Conservation (phyloP, 169 alveolate genomes). For the Plasmodium sp. region DNA sequence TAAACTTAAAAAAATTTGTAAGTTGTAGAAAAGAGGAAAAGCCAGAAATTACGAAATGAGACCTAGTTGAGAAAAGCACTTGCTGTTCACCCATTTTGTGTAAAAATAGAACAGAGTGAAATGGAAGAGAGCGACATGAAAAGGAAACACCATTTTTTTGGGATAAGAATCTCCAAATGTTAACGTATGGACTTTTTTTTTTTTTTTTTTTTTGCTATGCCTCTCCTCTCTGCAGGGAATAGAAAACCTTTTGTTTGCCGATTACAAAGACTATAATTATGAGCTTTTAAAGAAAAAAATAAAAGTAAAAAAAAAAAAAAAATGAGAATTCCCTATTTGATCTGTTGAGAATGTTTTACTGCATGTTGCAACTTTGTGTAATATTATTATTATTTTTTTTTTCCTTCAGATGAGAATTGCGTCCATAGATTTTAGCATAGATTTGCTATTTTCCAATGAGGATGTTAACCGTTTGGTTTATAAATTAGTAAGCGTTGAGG, state of each 20-base stretch:
- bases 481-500: constrained; percentile 28
- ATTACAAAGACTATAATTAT: constrained; percentile 72
- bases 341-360: not conserved
- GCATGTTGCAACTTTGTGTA: not conserved
- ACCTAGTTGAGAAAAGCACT: not conserved
- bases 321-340: not conserved
- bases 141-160: not conserved
- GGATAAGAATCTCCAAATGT: not conserved
- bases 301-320: constrained; percentile 28
- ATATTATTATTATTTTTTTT: not conserved
- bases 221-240: constrained; percentile 47
- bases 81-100: not conserved
- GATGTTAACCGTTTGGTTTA: constrained; percentile 6
- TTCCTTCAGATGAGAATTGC: constrained; percentile 51
- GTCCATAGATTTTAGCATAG: constrained; percentile 74
- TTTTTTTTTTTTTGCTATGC: not conserved
- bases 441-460: constrained; percentile 41
- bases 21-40: not conserved
- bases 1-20: constrained; percentile 64
- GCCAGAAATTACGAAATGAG: not conserved
- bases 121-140: not conserved
- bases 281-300: constrained; percentile 32
- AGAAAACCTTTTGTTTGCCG: constrained; percentile 53
- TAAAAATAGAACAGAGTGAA: not conserved
- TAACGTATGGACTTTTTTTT: not conserved